Base-by-base conservation (phyloP, 2,329 filamentous ascomycete genomes). In the Sporothrix luriei region DNA sequence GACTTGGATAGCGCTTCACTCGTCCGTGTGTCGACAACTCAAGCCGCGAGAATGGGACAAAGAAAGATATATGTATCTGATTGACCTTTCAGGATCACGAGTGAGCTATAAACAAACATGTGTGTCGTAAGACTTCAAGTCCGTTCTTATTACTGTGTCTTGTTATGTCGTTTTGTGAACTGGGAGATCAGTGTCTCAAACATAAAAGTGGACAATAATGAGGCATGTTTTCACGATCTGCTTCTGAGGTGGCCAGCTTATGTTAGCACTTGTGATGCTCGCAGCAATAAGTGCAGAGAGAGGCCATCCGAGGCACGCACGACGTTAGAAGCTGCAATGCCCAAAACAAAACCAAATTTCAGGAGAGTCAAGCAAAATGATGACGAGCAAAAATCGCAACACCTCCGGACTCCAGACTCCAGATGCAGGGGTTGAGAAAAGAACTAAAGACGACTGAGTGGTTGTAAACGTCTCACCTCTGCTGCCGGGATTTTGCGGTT, bases 281-380 rank as follows among this genome's bases (percentile, higher is more conserved):
- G 7, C n/a, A 24, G 29, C 38, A 51, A 4, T 33, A 57, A 33
- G 52, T 26, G 26, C 40, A 21, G 6, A 38, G 26, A 40, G 13
- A 11, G 49, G 48, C 51, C 38, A 49, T 49, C 21, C 43, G 21
- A 67, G 54, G 65, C 33, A 33, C 33, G 49, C 33, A 57, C 24
- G 51, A 46, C 26, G 66, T 59, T 52, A 59, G 66, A 68, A 40
- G 49, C 26, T 16, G 29, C 7, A 26, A 26, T 51, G 52, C 46
- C 66, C 26, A 19, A 67, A 57, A 54, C 33, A 66, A 46, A 33
- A 55, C 6, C 64, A 52, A 62, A 66, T 51, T 24, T 49, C 11
- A 43, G 11, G n/a, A 55, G 64, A 55, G 48, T 66, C 64, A 55
- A 43, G 43, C 49, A 66, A 66, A 21, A 66, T 66, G 64, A 66